These are phyloP conservation scores for Ophiostoma fasciatum DNA, from an alignment of 2,329 filamentous ascomycete species.

Conservation along the genomic window DNA sequence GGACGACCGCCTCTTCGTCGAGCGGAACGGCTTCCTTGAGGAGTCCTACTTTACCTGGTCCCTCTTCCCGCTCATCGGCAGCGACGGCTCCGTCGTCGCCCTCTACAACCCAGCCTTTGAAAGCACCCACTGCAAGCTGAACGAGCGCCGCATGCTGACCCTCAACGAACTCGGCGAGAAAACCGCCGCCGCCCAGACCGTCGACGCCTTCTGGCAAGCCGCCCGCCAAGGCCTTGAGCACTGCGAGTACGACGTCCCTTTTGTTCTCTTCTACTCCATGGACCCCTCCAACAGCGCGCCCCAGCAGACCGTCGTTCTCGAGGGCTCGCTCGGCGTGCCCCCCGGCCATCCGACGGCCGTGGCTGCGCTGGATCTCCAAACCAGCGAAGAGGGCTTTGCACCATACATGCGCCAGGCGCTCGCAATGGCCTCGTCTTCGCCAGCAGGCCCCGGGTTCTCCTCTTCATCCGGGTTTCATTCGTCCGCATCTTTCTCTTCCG, in stretches of 20 bases:
- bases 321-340: slow-evolving; percentile 57
- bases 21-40: slow-evolving; percentile 54
- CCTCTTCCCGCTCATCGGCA: slow-evolving; percentile 61
- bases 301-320: slow-evolving; percentile 50
- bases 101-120: slow-evolving; percentile 73
- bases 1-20: slow-evolving; percentile 62
- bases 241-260: slow-evolving; percentile 63
- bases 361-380: slow-evolving; percentile 50
- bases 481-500: too few species aligned
- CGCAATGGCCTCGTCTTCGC: slow-evolving; percentile 36
- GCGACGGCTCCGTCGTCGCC: slow-evolving; percentile 58
- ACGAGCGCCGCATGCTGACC: slow-evolving; percentile 66
- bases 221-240: slow-evolving; percentile 54
- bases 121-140: slow-evolving; percentile 63
- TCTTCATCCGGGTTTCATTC: too few species aligned
- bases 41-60: slow-evolving; percentile 77
- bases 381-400: slow-evolving; percentile 58
- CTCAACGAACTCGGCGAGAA: slow-evolving; percentile 64
- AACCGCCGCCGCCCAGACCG: slow-evolving; percentile 55
- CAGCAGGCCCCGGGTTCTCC: too few species aligned
- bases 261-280: slow-evolving; percentile 64
- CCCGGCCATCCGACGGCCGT: slow-evolving; percentile 46
- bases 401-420: slow-evolving; percentile 66
- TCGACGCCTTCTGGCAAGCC: slow-evolving; percentile 59
- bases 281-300: slow-evolving; percentile 19